Percentiles rank a stretch among this genome's conserved stretches.
phyloP scores from a whole-genome alignment of 345 rosid genomes.

The Durio zibethinus region DNA sequence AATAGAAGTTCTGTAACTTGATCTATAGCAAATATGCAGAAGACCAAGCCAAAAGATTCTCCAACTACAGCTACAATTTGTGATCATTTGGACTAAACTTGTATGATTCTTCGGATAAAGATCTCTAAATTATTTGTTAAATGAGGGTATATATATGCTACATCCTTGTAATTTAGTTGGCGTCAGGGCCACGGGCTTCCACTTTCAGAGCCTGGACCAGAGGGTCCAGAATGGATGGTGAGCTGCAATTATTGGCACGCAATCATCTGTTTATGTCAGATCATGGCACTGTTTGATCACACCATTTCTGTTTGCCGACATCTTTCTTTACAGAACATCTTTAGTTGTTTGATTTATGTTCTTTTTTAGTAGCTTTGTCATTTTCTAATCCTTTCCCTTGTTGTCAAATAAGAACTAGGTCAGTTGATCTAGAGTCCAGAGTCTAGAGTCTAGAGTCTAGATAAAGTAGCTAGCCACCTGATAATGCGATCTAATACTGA shows the following conservation, averaged over 20 bases:
- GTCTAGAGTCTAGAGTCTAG: no score
- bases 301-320: background rate
- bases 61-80: constrained; percentile 43
- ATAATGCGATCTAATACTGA: background rate
- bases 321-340: no score
- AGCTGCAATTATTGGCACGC: background rate
- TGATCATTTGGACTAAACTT: constrained; percentile 69
- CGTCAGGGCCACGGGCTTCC: background rate
- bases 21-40: constrained; percentile 54
- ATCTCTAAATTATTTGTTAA: background rate
- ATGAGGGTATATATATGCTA: background rate
- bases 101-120: constrained; percentile 15
- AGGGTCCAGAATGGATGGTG: background rate
- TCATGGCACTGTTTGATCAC: background rate
- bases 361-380: background rate
- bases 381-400: background rate
- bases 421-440: no score
- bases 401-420: background rate
- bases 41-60: constrained; percentile 40
- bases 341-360: background rate
- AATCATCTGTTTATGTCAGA: background rate
- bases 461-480: background rate
- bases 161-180: background rate
- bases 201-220: background rate
- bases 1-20: constrained; percentile 75